A percentile compares a stretch with the other conserved stretches of the same genome.
Conservation (phyloP, 2,329 filamentous ascomycete genomes). For the Apiospora kogelbergensis region DNA sequence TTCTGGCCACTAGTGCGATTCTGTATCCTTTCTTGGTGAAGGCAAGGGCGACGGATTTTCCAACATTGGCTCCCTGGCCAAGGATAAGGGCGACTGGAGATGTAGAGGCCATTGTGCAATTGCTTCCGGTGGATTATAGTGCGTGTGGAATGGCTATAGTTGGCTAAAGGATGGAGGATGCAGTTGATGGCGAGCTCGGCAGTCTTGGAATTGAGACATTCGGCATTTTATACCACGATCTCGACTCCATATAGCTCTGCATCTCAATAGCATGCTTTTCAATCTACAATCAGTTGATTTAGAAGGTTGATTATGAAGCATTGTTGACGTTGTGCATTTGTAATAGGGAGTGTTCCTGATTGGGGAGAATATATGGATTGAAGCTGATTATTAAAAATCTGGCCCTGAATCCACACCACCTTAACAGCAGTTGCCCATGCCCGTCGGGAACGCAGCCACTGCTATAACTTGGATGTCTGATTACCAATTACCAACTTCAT, state of each 20-base stretch:
- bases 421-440: too few relatives aligned
- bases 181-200: too few relatives aligned
- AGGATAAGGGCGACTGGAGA: constrained; percentile 37
- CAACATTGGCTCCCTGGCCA: constrained; percentile 42
- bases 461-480: constrained; percentile 49
- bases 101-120: constrained; percentile 16
- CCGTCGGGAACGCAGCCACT: constrained; percentile 57
- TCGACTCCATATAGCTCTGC: too few relatives aligned
- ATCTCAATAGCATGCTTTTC: too few relatives aligned
- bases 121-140: not conserved
- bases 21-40: constrained; percentile 43
- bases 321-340: too few relatives aligned
- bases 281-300: too few relatives aligned
- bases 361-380: not conserved
- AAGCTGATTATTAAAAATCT: too few relatives aligned
- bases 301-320: too few relatives aligned
- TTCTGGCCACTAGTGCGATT: constrained; percentile 39
- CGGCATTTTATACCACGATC: not conserved
- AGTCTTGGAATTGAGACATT: not conserved
- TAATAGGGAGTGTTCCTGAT: not conserved
- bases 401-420: too few relatives aligned
- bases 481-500: constrained; percentile 38
- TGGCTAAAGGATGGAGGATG: too few relatives aligned
- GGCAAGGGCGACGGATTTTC: constrained; percentile 32
- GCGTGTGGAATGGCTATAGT: not conserved